Percentiles rank a stretch among this genome's conserved stretches.
Evolutionary conservation across 1,284 basidiomycete genomes (phyloP).

Genomic region (Termitomyces sp.): DNA sequence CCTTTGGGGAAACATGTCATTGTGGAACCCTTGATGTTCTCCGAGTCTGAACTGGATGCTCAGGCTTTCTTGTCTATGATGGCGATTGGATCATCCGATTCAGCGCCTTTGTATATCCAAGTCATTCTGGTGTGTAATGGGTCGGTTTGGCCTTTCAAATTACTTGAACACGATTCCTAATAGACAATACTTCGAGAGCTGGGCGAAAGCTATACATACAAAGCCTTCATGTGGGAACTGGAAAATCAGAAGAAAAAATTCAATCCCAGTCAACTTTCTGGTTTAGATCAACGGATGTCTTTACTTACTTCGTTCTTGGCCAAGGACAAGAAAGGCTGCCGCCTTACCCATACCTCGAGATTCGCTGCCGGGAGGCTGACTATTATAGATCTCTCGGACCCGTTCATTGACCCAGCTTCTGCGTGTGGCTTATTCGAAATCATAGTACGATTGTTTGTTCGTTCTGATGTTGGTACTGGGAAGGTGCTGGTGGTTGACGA

Average conservation of each 20-base stretch:
- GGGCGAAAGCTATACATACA: slow-evolving; percentile 34
- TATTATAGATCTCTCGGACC: slow-evolving; percentile 65
- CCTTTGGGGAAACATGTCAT: slow-evolving; percentile 42
- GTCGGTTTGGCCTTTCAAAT: not conserved
- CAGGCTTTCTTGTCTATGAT: slow-evolving; percentile 64
- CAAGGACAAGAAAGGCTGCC: slow-evolving; percentile 11
- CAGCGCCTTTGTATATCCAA: slow-evolving; percentile 63
- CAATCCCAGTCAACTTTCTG: slow-evolving; percentile 45
- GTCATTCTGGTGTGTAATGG: slow-evolving; percentile 44
- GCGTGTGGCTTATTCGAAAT: slow-evolving; percentile 72
- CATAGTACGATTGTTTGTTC: slow-evolving; percentile 58
- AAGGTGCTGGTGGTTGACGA: slow-evolving; percentile 73
- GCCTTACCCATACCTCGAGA: slow-evolving; percentile 20
- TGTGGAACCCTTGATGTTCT: slow-evolving; percentile 53
- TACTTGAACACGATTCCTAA: not conserved
- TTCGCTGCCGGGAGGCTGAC: slow-evolving; percentile 54
- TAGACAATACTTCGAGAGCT: slow-evolving; percentile 35
- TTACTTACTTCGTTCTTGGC: slow-evolving; percentile 50
- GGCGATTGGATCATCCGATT: slow-evolving; percentile 55
- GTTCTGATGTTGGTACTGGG: slow-evolving; percentile 54
- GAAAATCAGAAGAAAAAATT: slow-evolving; percentile 44
- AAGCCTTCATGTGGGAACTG: slow-evolving; percentile 42
- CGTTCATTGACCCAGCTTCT: slow-evolving; percentile 61
- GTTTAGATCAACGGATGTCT: slow-evolving; percentile 55
- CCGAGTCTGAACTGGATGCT: slow-evolving; percentile 61